Base-by-base conservation (phyloP, 495 filamentous ascomycete species). In the Neurospora cerealis region DNA sequence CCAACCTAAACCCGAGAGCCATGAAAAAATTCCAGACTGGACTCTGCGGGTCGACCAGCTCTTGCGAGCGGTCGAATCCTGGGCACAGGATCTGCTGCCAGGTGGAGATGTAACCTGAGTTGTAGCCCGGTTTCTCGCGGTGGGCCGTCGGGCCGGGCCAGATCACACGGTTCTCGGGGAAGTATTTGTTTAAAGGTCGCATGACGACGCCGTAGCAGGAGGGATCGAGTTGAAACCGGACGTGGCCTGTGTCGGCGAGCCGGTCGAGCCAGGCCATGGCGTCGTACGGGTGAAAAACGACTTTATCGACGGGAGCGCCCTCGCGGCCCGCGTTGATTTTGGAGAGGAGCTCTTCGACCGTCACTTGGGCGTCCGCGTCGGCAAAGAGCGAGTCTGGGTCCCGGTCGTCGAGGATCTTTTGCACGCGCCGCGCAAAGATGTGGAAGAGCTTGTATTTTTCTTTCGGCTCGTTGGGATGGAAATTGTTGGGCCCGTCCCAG, bases 261-360 rank as follows among this genome's bases (percentile, higher is more conserved):
- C 79, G 54, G 48, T 80, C 78, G 54, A 81, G 76, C 69, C 73
- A 80, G 38, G 66, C 66, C 66, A 76, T 76, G n/a, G 80, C 79
- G 36, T 82, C 75, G 41, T 70, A 75, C 0, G 78, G 77, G 11
- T 71, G 19, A 37, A 82, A 80, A 19, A 70, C 60, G 44, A 28
- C 28, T 71, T 77, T 79, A 15, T 76, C 70, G 41, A 75, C 71
- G 70, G 72, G 44, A 17, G 54, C 69, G 44, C 28, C 72, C 28
- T 42, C 71, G 15, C 28, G 40, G 5, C 76, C 79, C 15, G 72
- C 77, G 60, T 82, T 80, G 73, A 79, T 77, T 21, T 42, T 75
- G 37, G 70, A 40, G 28, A 82, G 76, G 11, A 82, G 74, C 36
- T 74, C 36, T 70, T 80, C 78, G 38, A 81, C 76, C 17, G 74